Conservation (phyloP, 768 basidiomycete species). For the Mycena polygramma region DNA sequence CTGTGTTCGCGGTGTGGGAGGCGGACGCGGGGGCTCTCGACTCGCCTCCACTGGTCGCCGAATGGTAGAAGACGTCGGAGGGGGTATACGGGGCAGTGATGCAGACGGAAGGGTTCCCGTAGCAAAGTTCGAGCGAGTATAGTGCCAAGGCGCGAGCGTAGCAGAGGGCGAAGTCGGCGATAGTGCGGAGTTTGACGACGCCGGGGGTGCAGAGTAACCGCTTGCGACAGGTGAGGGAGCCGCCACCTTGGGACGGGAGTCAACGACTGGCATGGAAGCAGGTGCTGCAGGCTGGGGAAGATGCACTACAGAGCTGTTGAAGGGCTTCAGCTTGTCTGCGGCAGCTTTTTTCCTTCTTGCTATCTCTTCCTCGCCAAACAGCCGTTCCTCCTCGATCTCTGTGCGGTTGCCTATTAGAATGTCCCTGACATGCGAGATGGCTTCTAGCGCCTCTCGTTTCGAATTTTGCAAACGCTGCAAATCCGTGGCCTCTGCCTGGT, state of each 20-base stretch:
- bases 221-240: constrained; percentile 3
- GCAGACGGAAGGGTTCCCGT: constrained; percentile 50
- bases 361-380: constrained; percentile 66
- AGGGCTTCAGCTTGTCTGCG: constrained; percentile 24
- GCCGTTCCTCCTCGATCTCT: constrained; percentile 74
- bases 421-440: constrained; percentile 83
- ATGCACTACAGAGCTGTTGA: constrained; percentile 29
- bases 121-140: constrained; percentile 66
- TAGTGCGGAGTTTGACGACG: constrained; percentile 20
- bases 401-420: constrained; percentile 68
- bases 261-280: constrained; percentile 53
- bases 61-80: constrained; percentile 59
- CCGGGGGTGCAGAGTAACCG: constrained; percentile 35
- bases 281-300: constrained; percentile 50
- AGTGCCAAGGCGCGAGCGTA: constrained; percentile 65
- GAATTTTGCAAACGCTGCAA: constrained; percentile 55
- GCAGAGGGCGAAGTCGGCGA: constrained; percentile 34
- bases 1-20: constrained; percentile 26
- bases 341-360: constrained; percentile 42
- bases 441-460: constrained; percentile 78
- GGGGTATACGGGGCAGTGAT: constrained; percentile 65
- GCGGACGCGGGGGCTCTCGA: constrained; percentile 45
- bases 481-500: constrained; percentile 59
- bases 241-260: constrained; percentile 45
- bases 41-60: constrained; percentile 42